Conservation (phyloP, 208 protist species). For the Trypanosoma grayi region DNA sequence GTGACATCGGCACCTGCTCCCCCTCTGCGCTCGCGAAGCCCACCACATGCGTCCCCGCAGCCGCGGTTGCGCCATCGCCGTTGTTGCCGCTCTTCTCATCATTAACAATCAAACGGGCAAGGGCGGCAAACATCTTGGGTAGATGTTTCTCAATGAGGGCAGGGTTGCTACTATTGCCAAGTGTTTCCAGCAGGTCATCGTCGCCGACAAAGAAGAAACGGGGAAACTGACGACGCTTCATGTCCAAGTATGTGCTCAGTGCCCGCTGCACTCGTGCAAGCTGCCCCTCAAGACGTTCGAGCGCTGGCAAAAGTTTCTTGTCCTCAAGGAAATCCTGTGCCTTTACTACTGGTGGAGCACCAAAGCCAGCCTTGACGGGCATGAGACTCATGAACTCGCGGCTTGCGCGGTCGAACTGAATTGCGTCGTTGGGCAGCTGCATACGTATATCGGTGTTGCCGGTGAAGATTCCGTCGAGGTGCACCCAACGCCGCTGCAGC, state of each 20-base stretch:
- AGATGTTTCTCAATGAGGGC: slow-evolving; percentile 97
- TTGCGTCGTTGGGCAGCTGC: slow-evolving; percentile 94
- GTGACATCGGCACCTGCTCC: slow-evolving; percentile 89
- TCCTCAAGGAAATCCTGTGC: slow-evolving; percentile 92
- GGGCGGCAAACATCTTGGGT: slow-evolving; percentile 99
- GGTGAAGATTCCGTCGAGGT: slow-evolving; percentile 97
- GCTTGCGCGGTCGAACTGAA: slow-evolving; percentile 93
- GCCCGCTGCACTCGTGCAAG: slow-evolving; percentile 96
- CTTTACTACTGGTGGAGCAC: slow-evolving; percentile 40
- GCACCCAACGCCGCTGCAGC: slow-evolving; percentile 98
- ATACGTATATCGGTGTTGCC: slow-evolving; percentile 93
- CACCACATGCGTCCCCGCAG: slow-evolving; percentile 42
- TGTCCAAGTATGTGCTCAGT: slow-evolving; percentile 97
- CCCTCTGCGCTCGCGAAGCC: slow-evolving; percentile 93
- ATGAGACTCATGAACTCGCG: slow-evolving; percentile 94
- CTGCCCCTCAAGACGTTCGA: slow-evolving; percentile 92
- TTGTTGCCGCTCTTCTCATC: slow-evolving; percentile 2
- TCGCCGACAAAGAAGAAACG: slow-evolving; percentile 99
- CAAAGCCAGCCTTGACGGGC: slow-evolving; percentile 70
- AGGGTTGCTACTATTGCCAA: slow-evolving; percentile 96
- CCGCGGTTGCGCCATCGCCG: slow-evolving; percentile 12
- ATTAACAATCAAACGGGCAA: slow-evolving; percentile 75
- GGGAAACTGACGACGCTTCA: slow-evolving; percentile 96
- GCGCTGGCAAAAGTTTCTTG: slow-evolving; percentile 79
- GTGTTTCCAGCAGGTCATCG: slow-evolving; percentile 99